Conservation (phyloP, 306 rosid genomes). For the Erythrophleum fordii region DNA sequence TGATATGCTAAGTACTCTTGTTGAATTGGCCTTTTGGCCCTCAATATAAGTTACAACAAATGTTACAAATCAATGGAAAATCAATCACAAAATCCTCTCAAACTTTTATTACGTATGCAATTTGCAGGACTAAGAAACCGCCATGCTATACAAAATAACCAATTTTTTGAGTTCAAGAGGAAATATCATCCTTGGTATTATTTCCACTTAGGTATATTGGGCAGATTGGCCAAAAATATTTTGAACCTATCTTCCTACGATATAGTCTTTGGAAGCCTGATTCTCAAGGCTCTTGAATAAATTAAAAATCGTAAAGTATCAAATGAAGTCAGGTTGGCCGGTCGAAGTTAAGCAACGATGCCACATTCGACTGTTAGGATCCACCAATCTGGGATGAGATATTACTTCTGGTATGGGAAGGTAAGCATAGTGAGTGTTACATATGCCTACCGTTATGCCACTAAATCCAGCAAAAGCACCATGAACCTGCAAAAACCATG, state of each 20-base stretch:
- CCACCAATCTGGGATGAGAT: constrained; percentile 79
- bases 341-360: constrained; percentile 98
- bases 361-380: constrained; percentile 98
- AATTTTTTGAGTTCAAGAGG: constrained; percentile 34
- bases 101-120: constrained; percentile 37
- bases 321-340: constrained; percentile 94
- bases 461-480: constrained; percentile 99
- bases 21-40: constrained; percentile 26
- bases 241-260: constrained; percentile 43
- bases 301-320: constrained; percentile 22
- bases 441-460: constrained; percentile 89
- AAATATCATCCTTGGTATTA: constrained; percentile 55
- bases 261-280: constrained; percentile 44
- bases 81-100: constrained; percentile 39
- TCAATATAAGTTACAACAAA: constrained; percentile 37
- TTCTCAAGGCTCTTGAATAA: constrained; percentile 44
- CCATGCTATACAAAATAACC: constrained; percentile 52
- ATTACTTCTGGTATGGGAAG: constrained; percentile 96
- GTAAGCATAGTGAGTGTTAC: constrained; percentile 96
- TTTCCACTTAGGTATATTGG: constrained; percentile 43
- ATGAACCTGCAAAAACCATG: constrained; percentile 72
- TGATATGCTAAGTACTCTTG: constrained; percentile 7
- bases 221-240: constrained; percentile 37
- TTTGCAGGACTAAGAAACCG: constrained; percentile 37
- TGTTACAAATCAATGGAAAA: constrained; percentile 46